phyloP scores from a whole-genome alignment of 352 stramenopile genomes.

The Phytophthora hybrid region DNA sequence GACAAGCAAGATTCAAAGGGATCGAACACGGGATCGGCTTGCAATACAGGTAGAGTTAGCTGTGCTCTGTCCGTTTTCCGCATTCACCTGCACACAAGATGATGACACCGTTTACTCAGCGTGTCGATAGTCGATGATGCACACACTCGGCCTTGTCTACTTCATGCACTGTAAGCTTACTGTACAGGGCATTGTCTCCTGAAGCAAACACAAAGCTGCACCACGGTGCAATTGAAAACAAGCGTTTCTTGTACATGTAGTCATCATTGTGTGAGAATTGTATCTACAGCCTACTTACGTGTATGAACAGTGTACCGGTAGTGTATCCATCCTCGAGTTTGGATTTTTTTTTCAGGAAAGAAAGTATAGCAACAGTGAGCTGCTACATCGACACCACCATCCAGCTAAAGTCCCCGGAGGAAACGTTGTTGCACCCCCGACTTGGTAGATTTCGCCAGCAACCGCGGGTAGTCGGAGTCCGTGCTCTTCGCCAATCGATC shows the following conservation, averaged over 20 bases:
- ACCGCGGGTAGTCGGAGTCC: slow-evolving; percentile 23
- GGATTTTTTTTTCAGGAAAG: background rate
- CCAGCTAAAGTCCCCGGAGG: background rate
- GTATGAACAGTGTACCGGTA: background rate
- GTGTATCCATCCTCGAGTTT: background rate
- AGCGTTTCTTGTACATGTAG: background rate
- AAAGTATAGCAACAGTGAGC: background rate
- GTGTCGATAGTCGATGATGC: background rate
- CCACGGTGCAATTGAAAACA: background rate
- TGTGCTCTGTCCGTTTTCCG: background rate
- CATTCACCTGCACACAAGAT: background rate
- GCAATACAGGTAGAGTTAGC: background rate
- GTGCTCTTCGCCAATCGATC: slow-evolving; percentile 43
- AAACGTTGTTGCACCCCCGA: background rate
- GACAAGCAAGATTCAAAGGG: background rate
- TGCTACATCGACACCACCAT: background rate
- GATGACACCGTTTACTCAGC: background rate
- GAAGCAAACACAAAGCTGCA: background rate
- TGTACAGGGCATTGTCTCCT: too few species aligned
- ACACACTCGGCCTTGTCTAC: background rate
- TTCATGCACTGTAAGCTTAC: too few species aligned
- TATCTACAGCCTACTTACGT: background rate
- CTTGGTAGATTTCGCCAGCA: background rate
- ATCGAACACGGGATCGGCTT: background rate
- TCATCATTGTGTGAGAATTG: background rate